Percentiles rank a stretch among this genome's conserved stretches.
Conservation (phyloP, 2,329 filamentous ascomycete species). For the Geosmithia putterillii region DNA sequence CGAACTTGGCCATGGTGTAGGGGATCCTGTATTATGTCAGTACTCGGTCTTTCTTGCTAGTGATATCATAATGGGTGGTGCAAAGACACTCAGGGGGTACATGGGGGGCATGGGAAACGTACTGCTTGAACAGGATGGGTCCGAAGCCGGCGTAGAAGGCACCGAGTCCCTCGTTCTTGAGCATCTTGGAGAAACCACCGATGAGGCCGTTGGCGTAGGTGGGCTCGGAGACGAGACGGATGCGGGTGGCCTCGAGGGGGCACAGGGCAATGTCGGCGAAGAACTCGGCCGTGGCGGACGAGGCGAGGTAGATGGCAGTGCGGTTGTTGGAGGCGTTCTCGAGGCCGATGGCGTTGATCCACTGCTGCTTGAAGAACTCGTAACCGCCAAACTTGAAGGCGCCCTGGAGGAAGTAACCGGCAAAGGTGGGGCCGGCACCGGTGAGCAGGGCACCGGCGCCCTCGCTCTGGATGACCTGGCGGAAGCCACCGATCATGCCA, state of each 20-base stretch:
- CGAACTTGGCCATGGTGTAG: slow-evolving; percentile 93
- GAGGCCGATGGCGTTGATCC: slow-evolving; percentile 67
- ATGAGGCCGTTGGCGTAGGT: slow-evolving; percentile 73
- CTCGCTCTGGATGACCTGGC: slow-evolving; percentile 72
- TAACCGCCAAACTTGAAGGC: slow-evolving; percentile 92
- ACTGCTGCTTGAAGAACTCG: slow-evolving; percentile 92
- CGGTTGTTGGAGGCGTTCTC: slow-evolving; percentile 69
- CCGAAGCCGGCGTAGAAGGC: slow-evolving; percentile 90
- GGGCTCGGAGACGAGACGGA: slow-evolving; percentile 82
- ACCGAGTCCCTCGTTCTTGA: slow-evolving; percentile 68
- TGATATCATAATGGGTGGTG: background rate
- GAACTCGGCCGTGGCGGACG: slow-evolving; percentile 52
- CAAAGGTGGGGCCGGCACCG: slow-evolving; percentile 72
- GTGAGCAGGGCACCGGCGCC: slow-evolving; percentile 79
- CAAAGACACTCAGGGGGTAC: background rate
- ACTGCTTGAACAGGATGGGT: slow-evolving; percentile 57
- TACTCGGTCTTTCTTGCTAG: background rate
- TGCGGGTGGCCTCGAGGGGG: slow-evolving; percentile 87
- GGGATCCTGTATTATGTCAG: slow-evolving; percentile 49
- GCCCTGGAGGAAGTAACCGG: slow-evolving; percentile 90
- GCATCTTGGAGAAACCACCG: slow-evolving; percentile 71
- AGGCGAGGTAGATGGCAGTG: slow-evolving; percentile 69
- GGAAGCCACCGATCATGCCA: slow-evolving; percentile 77
- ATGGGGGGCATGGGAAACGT: slow-evolving; percentile 8
- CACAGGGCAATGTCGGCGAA: slow-evolving; percentile 74